Conservation (phyloP, 306 rosid genomes). For the Sophora flavescens region DNA sequence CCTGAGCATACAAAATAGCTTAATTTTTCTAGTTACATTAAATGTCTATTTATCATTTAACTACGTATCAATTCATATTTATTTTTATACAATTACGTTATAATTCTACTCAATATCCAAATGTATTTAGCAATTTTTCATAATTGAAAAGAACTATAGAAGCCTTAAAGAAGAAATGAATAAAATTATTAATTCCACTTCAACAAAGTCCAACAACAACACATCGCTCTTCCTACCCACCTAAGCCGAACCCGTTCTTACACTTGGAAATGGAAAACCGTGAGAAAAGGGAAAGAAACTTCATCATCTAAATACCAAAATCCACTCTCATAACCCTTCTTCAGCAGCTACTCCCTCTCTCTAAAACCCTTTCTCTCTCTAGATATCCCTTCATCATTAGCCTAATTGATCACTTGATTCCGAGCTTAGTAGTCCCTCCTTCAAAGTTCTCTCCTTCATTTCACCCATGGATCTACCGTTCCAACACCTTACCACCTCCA, state of each 20-base stretch:
- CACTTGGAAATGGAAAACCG: constrained; percentile 22
- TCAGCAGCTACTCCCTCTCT: constrained; percentile 43
- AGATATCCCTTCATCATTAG: constrained; percentile 48
- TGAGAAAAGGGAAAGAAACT: constrained; percentile 19
- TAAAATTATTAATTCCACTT: constrained; percentile 16
- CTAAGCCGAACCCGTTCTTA: constrained; percentile 43
- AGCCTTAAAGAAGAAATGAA: no score
- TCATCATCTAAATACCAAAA: constrained; percentile 31
- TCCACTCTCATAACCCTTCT: not conserved
- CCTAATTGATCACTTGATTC: constrained; percentile 52
- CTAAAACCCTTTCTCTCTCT: constrained; percentile 51
- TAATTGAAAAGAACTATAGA: no score
- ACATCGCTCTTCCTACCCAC: constrained; percentile 42
- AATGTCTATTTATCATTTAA: no score
- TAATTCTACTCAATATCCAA: no score
- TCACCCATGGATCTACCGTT: constrained; percentile 68
- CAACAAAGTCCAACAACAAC: constrained; percentile 47
- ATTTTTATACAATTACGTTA: no score
- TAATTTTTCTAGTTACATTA: no score
- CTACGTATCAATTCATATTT: no score
- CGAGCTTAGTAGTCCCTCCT: constrained; percentile 3
- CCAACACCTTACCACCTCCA: constrained; percentile 33
- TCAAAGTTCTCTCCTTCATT: constrained; percentile 39
- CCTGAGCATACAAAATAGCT: no score
- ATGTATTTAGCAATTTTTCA: no score